phyloP scores from a whole-genome alignment of 176 grass and related monocot species.

The Bromus sterilis region DNA sequence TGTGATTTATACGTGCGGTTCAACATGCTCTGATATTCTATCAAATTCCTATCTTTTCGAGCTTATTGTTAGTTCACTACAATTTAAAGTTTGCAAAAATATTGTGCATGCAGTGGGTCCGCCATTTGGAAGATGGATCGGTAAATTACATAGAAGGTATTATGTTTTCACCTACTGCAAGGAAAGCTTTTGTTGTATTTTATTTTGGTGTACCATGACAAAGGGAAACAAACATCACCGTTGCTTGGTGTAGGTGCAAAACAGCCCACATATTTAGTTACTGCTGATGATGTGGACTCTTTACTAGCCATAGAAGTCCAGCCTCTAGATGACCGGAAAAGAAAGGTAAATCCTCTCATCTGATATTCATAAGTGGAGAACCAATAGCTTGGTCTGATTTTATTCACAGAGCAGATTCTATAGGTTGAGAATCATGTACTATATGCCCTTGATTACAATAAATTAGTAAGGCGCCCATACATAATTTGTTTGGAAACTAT shows the following conservation, averaged over 20 bases:
- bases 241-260: constrained; percentile 59
- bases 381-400: constrained; percentile 6
- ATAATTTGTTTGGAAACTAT: constrained; percentile 3
- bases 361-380: background rate
- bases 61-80: constrained; percentile 3
- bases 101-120: constrained; percentile 70
- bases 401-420: background rate
- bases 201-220: constrained; percentile 12
- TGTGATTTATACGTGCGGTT: background rate
- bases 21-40: background rate
- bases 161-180: constrained; percentile 9
- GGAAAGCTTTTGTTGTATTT: constrained; percentile 17
- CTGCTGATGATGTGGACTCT: constrained; percentile 89
- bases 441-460: background rate
- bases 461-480: background rate
- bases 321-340: constrained; percentile 84
- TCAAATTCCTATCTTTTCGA: constrained; percentile 2
- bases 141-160: constrained; percentile 92
- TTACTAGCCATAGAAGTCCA: constrained; percentile 88
- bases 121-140: constrained; percentile 84
- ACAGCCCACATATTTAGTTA: constrained; percentile 88
- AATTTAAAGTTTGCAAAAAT: constrained; percentile 26
- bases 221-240: background rate
- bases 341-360: constrained; percentile 51
- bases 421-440: background rate